Conservation (phyloP, 192 early-diverging fungal genomes). For the Phycomyces blakesleeanus region DNA sequence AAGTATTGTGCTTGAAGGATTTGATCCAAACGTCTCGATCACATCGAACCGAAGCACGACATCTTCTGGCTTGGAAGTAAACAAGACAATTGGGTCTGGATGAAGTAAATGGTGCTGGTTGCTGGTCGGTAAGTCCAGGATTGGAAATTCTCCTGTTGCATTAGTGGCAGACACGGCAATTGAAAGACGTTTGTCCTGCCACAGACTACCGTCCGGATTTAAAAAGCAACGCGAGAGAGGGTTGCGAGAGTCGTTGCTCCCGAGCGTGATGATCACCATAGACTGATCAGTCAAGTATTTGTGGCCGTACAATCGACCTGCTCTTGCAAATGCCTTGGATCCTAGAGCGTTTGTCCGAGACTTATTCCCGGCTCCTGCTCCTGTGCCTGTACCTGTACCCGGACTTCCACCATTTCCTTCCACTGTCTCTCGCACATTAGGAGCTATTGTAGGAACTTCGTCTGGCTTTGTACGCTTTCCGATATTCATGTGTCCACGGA, state of each 20-base stretch:
- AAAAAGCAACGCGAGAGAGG: slow-evolving; percentile 37
- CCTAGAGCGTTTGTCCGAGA: neutral
- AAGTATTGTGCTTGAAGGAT: slow-evolving; percentile 38
- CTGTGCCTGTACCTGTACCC: too few relatives aligned
- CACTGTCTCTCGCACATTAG: neutral
- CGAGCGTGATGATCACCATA: slow-evolving; percentile 62
- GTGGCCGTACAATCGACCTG: slow-evolving; percentile 57
- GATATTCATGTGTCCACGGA: slow-evolving; percentile 50
- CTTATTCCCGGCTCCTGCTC: too few relatives aligned
- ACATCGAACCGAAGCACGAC: slow-evolving; percentile 56
- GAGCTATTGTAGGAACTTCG: neutral
- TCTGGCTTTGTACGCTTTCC: slow-evolving; percentile 44
- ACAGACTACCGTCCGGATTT: slow-evolving; percentile 38
- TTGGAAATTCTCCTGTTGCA: slow-evolving; percentile 53
- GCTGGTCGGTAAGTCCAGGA: slow-evolving; percentile 53
- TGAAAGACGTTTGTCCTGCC: slow-evolving; percentile 32
- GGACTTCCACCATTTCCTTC: neutral
- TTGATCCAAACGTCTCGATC: slow-evolving; percentile 50
- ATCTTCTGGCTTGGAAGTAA: slow-evolving; percentile 42
- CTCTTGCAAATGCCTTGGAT: slow-evolving; percentile 23
- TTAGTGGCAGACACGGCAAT: slow-evolving; percentile 56
- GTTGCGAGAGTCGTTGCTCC: slow-evolving; percentile 55
- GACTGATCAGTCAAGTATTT: slow-evolving; percentile 56
- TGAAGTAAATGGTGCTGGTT: slow-evolving; percentile 26
- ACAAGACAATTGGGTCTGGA: slow-evolving; percentile 57